phyloP scores from a whole-genome alignment of 2,329 filamentous ascomycete species.

The Pseudogymnoascus sp. region DNA sequence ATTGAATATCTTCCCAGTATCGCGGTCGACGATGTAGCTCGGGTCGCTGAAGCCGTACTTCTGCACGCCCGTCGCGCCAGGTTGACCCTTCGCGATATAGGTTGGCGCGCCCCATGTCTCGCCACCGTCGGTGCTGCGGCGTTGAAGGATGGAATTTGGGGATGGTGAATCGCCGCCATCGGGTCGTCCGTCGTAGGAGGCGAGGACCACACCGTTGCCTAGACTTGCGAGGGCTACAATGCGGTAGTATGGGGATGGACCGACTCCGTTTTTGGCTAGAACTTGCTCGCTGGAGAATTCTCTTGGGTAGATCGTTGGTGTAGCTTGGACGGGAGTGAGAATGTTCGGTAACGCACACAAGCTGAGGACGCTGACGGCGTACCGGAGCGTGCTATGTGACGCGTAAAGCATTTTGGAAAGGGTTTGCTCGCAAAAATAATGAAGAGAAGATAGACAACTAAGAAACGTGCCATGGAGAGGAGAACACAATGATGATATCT shows the following conservation, averaged over 20 bases:
- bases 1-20: background rate
- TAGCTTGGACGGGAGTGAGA: background rate
- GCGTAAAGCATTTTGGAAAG: background rate
- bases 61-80: background rate
- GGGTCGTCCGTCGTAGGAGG: background rate
- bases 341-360: background rate
- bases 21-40: background rate
- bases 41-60: slow-evolving; percentile 1
- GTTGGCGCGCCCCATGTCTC: background rate
- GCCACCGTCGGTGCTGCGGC: background rate
- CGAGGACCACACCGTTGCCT: background rate
- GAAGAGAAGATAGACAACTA: background rate
- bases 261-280: background rate
- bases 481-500: background rate
- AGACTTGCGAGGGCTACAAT: background rate
- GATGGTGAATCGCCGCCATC: background rate
- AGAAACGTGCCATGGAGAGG: background rate
- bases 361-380: background rate
- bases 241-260: background rate
- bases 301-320: background rate
- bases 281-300: background rate
- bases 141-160: background rate
- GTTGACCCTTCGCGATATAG: background rate
- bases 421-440: background rate
- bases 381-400: background rate